Evolutionary conservation across 495 filamentous ascomycete species (phyloP), one percentile per base, ranked within the genome.

Genomic region (Penicillium goetzii): DNA sequence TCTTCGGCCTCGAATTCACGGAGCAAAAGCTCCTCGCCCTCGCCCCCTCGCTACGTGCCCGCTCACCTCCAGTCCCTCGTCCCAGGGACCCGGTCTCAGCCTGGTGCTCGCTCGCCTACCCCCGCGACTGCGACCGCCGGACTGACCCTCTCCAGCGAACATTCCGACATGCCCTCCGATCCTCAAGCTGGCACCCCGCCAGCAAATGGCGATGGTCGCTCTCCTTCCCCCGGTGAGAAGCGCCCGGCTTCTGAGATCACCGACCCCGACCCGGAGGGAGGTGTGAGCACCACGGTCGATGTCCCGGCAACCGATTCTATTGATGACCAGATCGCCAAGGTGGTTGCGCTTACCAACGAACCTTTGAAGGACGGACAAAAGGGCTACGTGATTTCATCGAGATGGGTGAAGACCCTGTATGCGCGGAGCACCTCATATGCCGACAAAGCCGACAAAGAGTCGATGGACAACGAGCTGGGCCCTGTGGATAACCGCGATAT

Each of bases 401-500:
- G 81, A 55, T 99, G 95, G 95, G 80, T 98, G 26, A 81, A 81
- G 45, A 83, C 87, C 38, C 92, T 97, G 2, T 78, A 89, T 61
- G 83, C 89, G 14, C 84, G 92, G 59, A 86, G 87, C 45, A 76
- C 84, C 4, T 83, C 88, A 21, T 76, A 82, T 62, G 79, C 78
- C 15, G 84, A 83, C 64, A 74, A 79, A 55, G 77, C 72, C 17
- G 77, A 82, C 58, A 91, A 93, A 67, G 84, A 86, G 52, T 79
- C 83, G 5, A 62, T 76, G 33, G 87, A 90, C 60, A 86, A 83
- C 12, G 80, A 87, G 12, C 83, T 95, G 36, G 93, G 92, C 3
- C 91, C 91, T 0, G 87, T 98, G 32, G 92, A 97, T 77, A 98
- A 97, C 71, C 86, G 90, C 6, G 90, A 92, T 65, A 71, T 83